Base-by-base conservation (phyloP, 2,329 filamentous ascomycete genomes). In the Colletotrichum lindemuthianum region DNA sequence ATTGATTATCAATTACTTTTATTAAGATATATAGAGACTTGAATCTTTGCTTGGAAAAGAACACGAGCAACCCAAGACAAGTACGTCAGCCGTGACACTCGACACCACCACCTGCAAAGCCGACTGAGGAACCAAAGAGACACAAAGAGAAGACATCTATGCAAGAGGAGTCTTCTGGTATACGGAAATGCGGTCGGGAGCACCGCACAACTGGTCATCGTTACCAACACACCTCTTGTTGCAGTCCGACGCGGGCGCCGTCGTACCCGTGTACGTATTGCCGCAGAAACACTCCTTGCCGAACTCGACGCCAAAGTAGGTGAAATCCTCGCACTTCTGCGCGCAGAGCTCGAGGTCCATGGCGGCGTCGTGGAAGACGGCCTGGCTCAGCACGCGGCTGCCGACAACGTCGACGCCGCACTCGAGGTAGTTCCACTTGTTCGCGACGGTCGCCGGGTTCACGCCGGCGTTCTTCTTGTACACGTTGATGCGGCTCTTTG, bases 261-360 rank as follows among this genome's bases (percentile, higher is more conserved):
- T n/a, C 40, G 0, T n/a, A 8, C 39, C 33, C 40, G 40, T 15
- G 6, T 34, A 33, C 8, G 34, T 12, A 11, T 49, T 59, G 36
- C 78, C 79, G 60, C 78, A 79, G 67, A 74, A 82, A 67, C 78
- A 84, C 69, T 83, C 78, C 8, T 76, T 70, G 52, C 76, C 74
- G 65, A 83, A 83, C 66, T 84, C 81, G 43, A 82, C 68, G 43
- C 81, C 82, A 57, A 75, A 82, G 52, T 40, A 82, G 8, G 15
- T 24, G 34, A n/a, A 37, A 0, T 37, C 45, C 39, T 11, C 16
- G 33, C 54, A 58, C 13, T 49, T 32, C 2, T 11, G 10, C 8
- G 54, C 54, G 34, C 54, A 58, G 34, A 16, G 45, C 8, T 13
- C n/a, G 2, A 37, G 12, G 1, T 43, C 39, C 43, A 58, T 48